phyloP scores from a whole-genome alignment of 192 early-diverging fungal genomes.

The Umbelopsis vinacea region DNA sequence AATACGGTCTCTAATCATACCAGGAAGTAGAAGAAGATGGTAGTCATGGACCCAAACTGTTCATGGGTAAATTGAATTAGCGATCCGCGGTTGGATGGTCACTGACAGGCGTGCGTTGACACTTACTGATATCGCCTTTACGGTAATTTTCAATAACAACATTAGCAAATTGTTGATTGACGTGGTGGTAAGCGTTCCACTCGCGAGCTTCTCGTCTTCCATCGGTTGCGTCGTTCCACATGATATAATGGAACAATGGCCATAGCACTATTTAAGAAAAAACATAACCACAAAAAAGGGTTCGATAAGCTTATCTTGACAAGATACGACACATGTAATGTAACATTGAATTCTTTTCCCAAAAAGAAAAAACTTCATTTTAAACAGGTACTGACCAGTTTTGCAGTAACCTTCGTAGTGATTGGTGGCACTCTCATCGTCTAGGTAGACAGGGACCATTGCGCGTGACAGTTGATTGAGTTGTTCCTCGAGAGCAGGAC shows the following conservation, averaged over 20 bases:
- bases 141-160: conserved; percentile 72
- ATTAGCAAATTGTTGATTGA: conserved; percentile 82
- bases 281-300: background rate
- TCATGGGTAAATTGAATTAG: no score
- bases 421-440: conserved; percentile 68
- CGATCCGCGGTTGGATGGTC: no score
- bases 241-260: conserved; percentile 94
- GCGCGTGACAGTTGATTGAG: conserved; percentile 13
- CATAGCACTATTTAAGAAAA: conserved; percentile 81
- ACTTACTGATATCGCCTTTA: conserved; percentile 76
- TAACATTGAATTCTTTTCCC: no score
- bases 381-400: conserved; percentile 74
- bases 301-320: background rate
- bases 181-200: conserved; percentile 80
- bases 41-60: conserved; percentile 97
- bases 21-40: conserved; percentile 89
- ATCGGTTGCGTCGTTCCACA: conserved; percentile 80
- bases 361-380: no score
- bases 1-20: conserved; percentile 78
- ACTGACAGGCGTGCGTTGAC: no score
- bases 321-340: no score
- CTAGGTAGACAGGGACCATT: conserved; percentile 79
- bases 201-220: conserved; percentile 64
- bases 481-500: background rate
- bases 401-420: conserved; percentile 99